These are phyloP conservation scores for Trichoderma asperelloides DNA, from an alignment of 495 filamentous ascomycete species.

Conservation along the genomic window DNA sequence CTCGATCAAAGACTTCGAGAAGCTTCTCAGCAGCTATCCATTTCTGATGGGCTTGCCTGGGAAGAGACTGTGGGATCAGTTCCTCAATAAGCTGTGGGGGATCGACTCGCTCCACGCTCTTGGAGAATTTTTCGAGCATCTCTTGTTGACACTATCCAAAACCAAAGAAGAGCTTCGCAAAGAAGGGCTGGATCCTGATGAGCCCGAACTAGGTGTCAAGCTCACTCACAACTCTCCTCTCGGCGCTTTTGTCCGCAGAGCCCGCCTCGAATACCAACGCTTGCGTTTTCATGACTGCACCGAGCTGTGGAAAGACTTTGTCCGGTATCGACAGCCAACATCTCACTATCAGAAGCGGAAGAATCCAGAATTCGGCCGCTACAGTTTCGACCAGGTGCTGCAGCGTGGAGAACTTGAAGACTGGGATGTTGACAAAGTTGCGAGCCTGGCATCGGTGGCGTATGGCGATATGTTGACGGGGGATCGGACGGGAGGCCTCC, in stretches of 20 bases:
- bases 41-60: slow-evolving; percentile 51
- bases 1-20: slow-evolving; percentile 59
- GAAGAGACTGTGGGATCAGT: slow-evolving; percentile 72
- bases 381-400: slow-evolving; percentile 61
- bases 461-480: slow-evolving; percentile 53
- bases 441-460: slow-evolving; percentile 46
- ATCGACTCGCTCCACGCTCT: slow-evolving; percentile 73
- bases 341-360: slow-evolving; percentile 59
- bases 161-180: slow-evolving; percentile 46
- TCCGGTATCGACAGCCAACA: slow-evolving; percentile 69
- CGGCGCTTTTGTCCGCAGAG: slow-evolving; percentile 72
- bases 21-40: slow-evolving; percentile 48
- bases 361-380: slow-evolving; percentile 51
- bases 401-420: slow-evolving; percentile 34
- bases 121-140: slow-evolving; percentile 58
- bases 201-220: slow-evolving; percentile 35
- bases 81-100: slow-evolving; percentile 75
- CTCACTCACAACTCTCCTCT: slow-evolving; percentile 64
- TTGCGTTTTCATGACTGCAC: slow-evolving; percentile 70
- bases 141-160: slow-evolving; percentile 50
- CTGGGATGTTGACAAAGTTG: slow-evolving; percentile 34
- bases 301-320: slow-evolving; percentile 70
- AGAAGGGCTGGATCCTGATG: slow-evolving; percentile 18
- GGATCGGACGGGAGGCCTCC: slow-evolving; percentile 28
- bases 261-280: slow-evolving; percentile 68